Evolutionary conservation across 1,284 basidiomycete genomes (phyloP).

Genomic region (Thelephora terrestris): DNA sequence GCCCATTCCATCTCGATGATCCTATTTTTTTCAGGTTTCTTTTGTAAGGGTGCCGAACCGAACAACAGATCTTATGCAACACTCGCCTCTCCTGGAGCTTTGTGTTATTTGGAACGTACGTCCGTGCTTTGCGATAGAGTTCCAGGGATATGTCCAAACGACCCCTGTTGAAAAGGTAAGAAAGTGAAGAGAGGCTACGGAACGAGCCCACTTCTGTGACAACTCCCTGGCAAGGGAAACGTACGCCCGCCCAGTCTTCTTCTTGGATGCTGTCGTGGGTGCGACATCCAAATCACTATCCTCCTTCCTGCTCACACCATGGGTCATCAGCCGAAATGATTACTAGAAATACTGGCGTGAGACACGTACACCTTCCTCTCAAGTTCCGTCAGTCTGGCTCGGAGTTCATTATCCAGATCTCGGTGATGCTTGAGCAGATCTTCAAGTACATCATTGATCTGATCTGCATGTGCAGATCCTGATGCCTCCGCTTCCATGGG

Average conservation of each 20-base stretch:
- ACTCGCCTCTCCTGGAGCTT: constrained; percentile 78
- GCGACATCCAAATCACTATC: constrained; percentile 48
- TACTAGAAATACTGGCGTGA: constrained; percentile 1
- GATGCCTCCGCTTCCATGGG: too few species aligned
- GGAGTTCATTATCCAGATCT: constrained; percentile 57
- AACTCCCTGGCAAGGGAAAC: constrained; percentile 66
- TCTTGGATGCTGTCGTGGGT: constrained; percentile 59
- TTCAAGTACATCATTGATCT: constrained; percentile 34
- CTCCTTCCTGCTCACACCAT: constrained; percentile 47
- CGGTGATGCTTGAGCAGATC: constrained; percentile 51
- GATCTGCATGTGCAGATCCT: background rate
- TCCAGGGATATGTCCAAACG: constrained; percentile 63
- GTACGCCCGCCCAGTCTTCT: constrained; percentile 67
- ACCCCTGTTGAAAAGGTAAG: constrained; percentile 35
- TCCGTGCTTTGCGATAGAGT: constrained; percentile 64
- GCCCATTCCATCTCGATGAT: constrained; percentile 70
- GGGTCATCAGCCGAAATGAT: constrained; percentile 9
- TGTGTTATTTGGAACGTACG: constrained; percentile 67
- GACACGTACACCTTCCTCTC: constrained; percentile 57
- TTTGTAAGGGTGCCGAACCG: constrained; percentile 36
- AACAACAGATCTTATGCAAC: constrained; percentile 48
- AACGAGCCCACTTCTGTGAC: constrained; percentile 54
- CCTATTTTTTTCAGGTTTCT: constrained; percentile 27
- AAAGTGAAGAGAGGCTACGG: background rate
- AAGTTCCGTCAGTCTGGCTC: constrained; percentile 50